Base-by-base conservation (phyloP, 768 basidiomycete species). In the Mycena capillaripes region DNA sequence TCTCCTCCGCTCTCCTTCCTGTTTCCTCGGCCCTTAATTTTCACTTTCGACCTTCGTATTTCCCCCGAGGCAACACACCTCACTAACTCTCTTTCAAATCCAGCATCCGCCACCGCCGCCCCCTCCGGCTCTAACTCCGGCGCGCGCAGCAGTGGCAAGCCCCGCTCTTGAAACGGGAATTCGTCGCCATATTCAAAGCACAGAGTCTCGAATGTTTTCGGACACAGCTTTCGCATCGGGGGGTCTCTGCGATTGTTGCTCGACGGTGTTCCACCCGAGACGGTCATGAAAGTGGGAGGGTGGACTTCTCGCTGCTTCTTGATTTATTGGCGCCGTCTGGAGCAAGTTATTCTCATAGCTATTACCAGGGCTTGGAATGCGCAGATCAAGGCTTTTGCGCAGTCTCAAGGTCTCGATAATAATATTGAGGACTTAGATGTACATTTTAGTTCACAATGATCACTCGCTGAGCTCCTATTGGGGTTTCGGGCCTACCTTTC, bases 281-380 rank as follows among this genome's bases (percentile, higher is more conserved):
- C 30, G 2, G 56, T 70, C 10, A 70, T 70, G 69, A 70, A 70
- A 48, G 23, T 57, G 7, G 61, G 69, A 2, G 61, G 69, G 0
- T 70, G 69, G 69, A 55, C 69, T 4, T 70, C 62, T 64, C n/a
- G n/a, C 0, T 70, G 69, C 32, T 70, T 70, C 21, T 23, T 70
- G 10, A 64, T 70, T 12, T 59, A 59, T 38, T 67, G 66, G 66
- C 55, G 66, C 1, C 55, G 57, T 0, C 44, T 67, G 16, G 56
- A 70, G 55, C 30, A 70, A 7, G 48, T 70, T 23, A 63, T 70
- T 29, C 62, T 62, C 7, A 7, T 50, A 2, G 32, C 32, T 14
- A 70, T 70, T 3, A 36, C 56, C 1, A 30, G 27, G 25, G 69
- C 69, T 1, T 70, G 69, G 69, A 62, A 70, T 23, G 62, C 55